Base-by-base conservation (phyloP, 371 early-diverging fungal species). In the Enterospora canceri region DNA sequence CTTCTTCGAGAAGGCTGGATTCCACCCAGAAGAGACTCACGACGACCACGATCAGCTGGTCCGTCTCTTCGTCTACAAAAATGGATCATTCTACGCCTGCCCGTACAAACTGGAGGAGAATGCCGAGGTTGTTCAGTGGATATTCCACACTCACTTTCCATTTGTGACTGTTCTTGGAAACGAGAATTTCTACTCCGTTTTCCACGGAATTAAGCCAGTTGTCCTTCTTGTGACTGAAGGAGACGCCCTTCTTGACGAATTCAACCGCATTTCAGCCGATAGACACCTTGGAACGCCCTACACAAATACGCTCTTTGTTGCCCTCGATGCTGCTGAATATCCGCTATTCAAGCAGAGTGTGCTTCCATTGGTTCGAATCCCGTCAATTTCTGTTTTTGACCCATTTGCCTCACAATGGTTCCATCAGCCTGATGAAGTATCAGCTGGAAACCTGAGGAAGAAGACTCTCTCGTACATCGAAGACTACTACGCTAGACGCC, bases 141-240 rank as follows among this genome's bases (percentile, higher is more conserved):
- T 82, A 32, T 82, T 79, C 65, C 76, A 79, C 58, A 65, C 80
- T 1, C 80, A 80, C 69, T 82, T 79, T 69, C 74, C 76, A 12
- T 68, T 79, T 53, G 63, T 79, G n/a, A 78, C 80, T 34, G 74
- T 63, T 56, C 68, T 82, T 5, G 64, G 49, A 0, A 79, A 75
- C 47, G 73, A 76, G n/a, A 80, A 79, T 62, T 82, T 82, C 66
- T 77, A 72, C 56, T 62, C 76, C 18, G 70, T 82, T 46, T 82
- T 82, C 70, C 79, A 80, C 65, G 82, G 82, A 0, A 63, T 77
- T 26, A 82, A 82, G 58, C 82, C 82, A 18, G 79, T 71, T 8
- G 49, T 80, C 31, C 26, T 77, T 23, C 64, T 82, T 18, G 24
- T 82, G 0, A 73, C 78, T 23, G 31, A 67, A 33, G 67, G 60